Base-by-base conservation (phyloP, 257 asterid species). In the Cruciata laevipes region DNA sequence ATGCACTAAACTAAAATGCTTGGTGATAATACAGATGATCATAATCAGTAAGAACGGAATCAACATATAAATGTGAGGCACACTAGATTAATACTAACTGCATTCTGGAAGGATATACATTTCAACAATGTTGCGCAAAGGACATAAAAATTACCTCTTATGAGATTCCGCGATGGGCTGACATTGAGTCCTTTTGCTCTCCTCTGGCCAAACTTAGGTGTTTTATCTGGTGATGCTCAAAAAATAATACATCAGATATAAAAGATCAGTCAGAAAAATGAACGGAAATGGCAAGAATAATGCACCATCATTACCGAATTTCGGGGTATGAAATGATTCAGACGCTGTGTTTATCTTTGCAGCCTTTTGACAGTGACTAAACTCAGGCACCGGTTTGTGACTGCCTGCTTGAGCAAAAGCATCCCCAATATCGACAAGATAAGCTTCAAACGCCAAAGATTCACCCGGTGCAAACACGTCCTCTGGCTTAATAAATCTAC, bases 151-250 rank as follows among this genome's bases (percentile, higher is more conserved):
- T 8, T 67, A 93, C 97, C 99, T 93, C 82, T 76, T 63, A 90
- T 90, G 42, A 90, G 74, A 69, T 81, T 93, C 58, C 83, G 87
- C 24, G 97, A 94, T 53, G 97, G 99, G 74, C 97, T 90, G 71
- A 83, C 75, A 73, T 73, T 80, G 74, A 77, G 71, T 73, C 52
- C 44, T 32, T 67, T 69, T 65, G 76, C 78, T 74, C 76, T 83
- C 60, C 68, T 77, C 69, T 68, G 78, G 75, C 82, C 82, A 61
- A 78, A 69, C 62, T 70, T 68, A 58, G 88, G 78, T 77, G 70
- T 90, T 82, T 74, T 84, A 65, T 74, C 89, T 83, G 69, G 69
- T 59, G 71, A 75, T 69, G 63, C 5, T 51, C 47, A 55, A 27
- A 16, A n/a, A 35, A 59, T 13, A 53, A 51, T 17, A 63, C 16